A percentile compares a stretch with the other conserved stretches of the same genome.
Evolutionary conservation across 208 protist species (phyloP).

Genomic region (Trypanosoma caninum): DNA sequence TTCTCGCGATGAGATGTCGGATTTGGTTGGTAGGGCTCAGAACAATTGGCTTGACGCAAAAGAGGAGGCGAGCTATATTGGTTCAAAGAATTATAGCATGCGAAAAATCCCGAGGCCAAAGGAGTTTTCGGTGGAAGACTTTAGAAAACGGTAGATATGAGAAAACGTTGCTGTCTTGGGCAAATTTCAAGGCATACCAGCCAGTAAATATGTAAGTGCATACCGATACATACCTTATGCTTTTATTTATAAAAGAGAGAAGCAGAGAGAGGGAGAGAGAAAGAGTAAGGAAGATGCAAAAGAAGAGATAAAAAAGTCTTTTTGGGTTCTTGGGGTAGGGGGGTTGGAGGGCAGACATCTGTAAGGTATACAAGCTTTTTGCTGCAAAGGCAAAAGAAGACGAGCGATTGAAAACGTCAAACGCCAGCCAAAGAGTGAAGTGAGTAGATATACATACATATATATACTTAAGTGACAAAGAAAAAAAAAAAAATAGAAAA

Average conservation of each 20-base stretch:
- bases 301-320: neutral
- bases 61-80: constrained; percentile 79
- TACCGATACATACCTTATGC: too few species aligned
- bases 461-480: too few species aligned
- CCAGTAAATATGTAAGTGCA: too few species aligned
- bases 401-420: too few species aligned
- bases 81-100: constrained; percentile 86
- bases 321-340: too few species aligned
- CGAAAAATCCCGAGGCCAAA: constrained; percentile 76
- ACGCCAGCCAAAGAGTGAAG: too few species aligned
- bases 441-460: neutral
- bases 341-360: neutral
- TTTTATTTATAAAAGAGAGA: too few species aligned
- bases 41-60: constrained; percentile 76
- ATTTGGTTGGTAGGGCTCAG: constrained; percentile 68
- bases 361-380: too few species aligned
- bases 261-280: neutral
- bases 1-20: constrained; percentile 56
- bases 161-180: too few species aligned
- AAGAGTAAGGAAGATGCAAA: neutral
- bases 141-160: constrained; percentile 57
- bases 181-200: too few species aligned
- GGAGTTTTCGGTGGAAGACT: constrained; percentile 81
- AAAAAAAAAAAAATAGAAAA: too few species aligned
- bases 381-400: too few species aligned